Evolutionary conservation across 768 basidiomycete species (phyloP).

Genomic region (Rossbeevera mucosa): DNA sequence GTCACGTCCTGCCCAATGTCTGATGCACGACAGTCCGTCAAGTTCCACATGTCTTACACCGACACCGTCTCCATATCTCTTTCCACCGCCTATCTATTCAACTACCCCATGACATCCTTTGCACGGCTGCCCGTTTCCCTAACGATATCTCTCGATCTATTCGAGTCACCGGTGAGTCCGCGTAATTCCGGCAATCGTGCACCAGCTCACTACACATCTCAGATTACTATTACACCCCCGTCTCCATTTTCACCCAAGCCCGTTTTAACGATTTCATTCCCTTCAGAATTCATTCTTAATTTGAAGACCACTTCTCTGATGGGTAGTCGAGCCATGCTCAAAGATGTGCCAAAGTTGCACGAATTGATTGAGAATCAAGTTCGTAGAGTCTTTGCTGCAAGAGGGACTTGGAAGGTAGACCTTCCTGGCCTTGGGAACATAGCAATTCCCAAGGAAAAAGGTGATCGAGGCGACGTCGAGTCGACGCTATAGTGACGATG

Average conservation of each 20-base stretch:
- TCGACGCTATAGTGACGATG: neutral
- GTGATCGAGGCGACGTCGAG: constrained; percentile 14
- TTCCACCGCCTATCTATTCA: constrained; percentile 80
- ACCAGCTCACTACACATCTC: constrained; percentile 2
- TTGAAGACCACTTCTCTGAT: constrained; percentile 87
- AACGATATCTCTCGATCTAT: constrained; percentile 71
- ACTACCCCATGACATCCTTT: constrained; percentile 79
- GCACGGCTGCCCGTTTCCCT: constrained; percentile 79
- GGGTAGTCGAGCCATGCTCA: constrained; percentile 95
- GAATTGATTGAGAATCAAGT: constrained; percentile 89
- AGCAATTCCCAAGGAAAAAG: constrained; percentile 25
- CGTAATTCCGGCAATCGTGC: neutral
- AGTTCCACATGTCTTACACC: constrained; percentile 79
- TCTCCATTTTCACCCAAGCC: constrained; percentile 49
- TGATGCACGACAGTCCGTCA: constrained; percentile 55
- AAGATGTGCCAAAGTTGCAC: constrained; percentile 95
- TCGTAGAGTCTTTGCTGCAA: constrained; percentile 53
- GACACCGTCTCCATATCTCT: constrained; percentile 81
- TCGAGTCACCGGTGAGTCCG: constrained; percentile 57
- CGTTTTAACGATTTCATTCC: constrained; percentile 65
- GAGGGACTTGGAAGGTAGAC: constrained; percentile 61
- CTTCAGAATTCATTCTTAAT: constrained; percentile 82
- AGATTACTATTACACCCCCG: constrained; percentile 68
- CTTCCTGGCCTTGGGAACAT: constrained; percentile 58
- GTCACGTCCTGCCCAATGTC: neutral